Percentiles rank a stretch among this genome's conserved stretches.
These are phyloP conservation scores for Eucalyptus marginata DNA, from an alignment of 345 rosid species.

Conservation along the genomic window DNA sequence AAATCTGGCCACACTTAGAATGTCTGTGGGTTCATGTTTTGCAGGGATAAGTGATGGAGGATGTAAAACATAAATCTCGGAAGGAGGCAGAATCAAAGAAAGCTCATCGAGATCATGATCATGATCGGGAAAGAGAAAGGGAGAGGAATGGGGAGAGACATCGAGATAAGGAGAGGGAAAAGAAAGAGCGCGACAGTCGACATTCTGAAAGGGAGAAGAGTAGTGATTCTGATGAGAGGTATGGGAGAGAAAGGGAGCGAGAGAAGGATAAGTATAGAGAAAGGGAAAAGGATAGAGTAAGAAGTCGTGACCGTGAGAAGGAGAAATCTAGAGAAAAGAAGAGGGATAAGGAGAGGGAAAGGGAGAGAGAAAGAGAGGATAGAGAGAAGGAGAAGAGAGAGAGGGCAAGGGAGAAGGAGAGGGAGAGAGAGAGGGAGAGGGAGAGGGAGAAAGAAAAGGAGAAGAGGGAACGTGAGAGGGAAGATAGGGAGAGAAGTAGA, in stretches of 20 bases:
- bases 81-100: conserved; percentile 40
- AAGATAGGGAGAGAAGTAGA: conserved; percentile 16
- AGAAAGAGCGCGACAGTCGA: neutral
- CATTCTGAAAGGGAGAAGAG: neutral
- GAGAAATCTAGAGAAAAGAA: conserved; percentile 1
- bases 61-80: conserved; percentile 25
- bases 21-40: neutral
- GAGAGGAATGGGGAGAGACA: conserved; percentile 27
- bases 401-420: conserved; percentile 3
- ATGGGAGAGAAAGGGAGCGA: conserved; percentile 15
- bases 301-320: neutral
- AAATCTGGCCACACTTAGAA: neutral
- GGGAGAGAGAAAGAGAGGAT: conserved; percentile 3
- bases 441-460: conserved; percentile 14
- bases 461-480: conserved; percentile 7
- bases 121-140: conserved; percentile 39
- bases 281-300: neutral
- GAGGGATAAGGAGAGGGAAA: conserved; percentile 11
- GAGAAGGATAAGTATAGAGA: conserved; percentile 9
- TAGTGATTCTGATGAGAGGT: neutral
- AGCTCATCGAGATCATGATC: conserved; percentile 33
- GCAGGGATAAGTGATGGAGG: conserved; percentile 15
- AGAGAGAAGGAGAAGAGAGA: neutral
- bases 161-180: conserved; percentile 9
- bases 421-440: conserved; percentile 12